Conservation (phyloP, 768 basidiomycete species). For the Pisolithus orientalis region DNA sequence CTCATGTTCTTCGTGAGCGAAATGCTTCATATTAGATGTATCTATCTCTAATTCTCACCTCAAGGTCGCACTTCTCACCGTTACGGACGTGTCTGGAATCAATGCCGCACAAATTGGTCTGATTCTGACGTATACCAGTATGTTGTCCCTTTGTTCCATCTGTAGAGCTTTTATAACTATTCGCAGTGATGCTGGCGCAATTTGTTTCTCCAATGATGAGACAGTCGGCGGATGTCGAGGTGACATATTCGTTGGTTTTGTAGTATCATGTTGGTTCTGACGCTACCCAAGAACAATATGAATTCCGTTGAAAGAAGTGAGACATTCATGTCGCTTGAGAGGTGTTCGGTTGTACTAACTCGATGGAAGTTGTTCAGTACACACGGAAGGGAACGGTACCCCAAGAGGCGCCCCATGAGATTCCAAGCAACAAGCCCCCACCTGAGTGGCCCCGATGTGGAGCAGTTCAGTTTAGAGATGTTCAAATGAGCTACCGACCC, state of each 20-base stretch:
- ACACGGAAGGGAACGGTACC: conserved; percentile 42
- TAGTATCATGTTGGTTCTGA: too few species aligned
- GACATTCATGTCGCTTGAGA: neutral
- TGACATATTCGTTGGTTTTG: conserved; percentile 12
- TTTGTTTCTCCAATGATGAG: conserved; percentile 48
- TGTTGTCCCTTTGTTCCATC: too few species aligned
- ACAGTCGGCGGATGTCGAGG: conserved; percentile 62
- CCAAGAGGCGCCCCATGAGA: conserved; percentile 63
- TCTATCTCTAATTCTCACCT: neutral
- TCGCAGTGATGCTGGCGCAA: conserved; percentile 44
- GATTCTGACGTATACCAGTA: conserved; percentile 61
- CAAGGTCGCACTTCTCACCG: conserved; percentile 62
- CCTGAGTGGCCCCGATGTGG: conserved; percentile 60
- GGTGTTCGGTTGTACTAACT: neutral
- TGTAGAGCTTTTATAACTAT: too few species aligned
- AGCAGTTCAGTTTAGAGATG: conserved; percentile 53
- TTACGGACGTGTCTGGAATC: conserved; percentile 48
- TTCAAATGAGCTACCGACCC: conserved; percentile 59
- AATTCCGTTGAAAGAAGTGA: conserved; percentile 57
- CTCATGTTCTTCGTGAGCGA: conserved; percentile 46
- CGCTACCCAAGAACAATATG: conserved; percentile 44
- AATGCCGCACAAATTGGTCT: conserved; percentile 67
- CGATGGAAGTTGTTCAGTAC: conserved; percentile 44
- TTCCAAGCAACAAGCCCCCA: conserved; percentile 47
- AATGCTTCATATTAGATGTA: neutral